Evolutionary conservation across 108 stramenopile genomes (phyloP), one percentile per base, ranked within the genome.

Genomic region (Skeletonema costatum): DNA sequence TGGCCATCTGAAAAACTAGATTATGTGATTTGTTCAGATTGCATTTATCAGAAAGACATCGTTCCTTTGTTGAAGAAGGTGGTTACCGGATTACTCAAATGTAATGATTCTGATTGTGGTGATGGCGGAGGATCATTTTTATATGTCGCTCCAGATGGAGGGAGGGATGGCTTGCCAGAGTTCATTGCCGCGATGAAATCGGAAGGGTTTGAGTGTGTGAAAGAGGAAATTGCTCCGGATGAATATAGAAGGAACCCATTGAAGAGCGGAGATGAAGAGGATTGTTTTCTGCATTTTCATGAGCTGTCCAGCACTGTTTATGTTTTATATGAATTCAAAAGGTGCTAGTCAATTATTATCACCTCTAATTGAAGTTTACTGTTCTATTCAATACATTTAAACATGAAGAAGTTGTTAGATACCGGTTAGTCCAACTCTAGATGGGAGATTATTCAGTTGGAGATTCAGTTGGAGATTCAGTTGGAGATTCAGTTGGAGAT

Each of bases 41-140:
- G 91, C n/a, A 92, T 97, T 48, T 97, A 97, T 81, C 84, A 88
- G 64, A 84, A 84, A 78, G 84, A 87, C 0, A 87, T 93, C 66
- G 93, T 92, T 5, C 95, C 93, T 17, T 60, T 96, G 33, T 79
- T 96, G 50, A 73, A 73, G 36, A 81, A 78, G 35, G 89, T 91
- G 30, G 74, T 94, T 44, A 44, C 68, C 2, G 93, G 88, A 42
- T 64, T 92, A 36, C 60, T 92, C 19, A 82, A 73, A 42, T 25
- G 58, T 31, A 56, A 65, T 16, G 53, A 56, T 56, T 25, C 53
- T 21, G 53, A 53, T 16, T 68, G 80, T 29, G 61, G 63, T 1
- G 56, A 65, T 13, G 79, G 71, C 3, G 46, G 32, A 14, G 78
- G 83, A 16, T 53, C 19, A 7, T 92, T 95, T 58, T 78, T 81